Evolutionary conservation across 2,329 filamentous ascomycete species (phyloP).

Genomic region (Calonectria henricotiae): DNA sequence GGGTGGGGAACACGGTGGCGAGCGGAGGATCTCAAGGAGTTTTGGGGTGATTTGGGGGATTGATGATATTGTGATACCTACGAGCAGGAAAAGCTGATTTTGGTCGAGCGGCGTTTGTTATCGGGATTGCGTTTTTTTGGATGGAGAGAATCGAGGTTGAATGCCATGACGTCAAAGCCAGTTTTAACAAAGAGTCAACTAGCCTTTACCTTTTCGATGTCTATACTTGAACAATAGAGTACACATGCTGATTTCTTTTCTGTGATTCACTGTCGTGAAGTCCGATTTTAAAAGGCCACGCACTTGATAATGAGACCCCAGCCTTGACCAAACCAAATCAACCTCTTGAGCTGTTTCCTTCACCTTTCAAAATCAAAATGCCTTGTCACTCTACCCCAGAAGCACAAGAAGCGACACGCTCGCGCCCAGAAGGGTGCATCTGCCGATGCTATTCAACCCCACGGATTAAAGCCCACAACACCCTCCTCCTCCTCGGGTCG

Average conservation of each 20-base stretch:
- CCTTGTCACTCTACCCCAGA: not conserved
- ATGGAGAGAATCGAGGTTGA: not conserved
- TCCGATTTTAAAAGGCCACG: too few relatives aligned
- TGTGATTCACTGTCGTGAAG: not conserved
- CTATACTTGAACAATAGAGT: not conserved
- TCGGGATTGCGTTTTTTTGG: not conserved
- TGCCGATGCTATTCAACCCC: constrained; percentile 1
- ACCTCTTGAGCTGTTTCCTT: not conserved
- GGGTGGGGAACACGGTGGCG: constrained; percentile 71
- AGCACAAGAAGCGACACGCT: not conserved
- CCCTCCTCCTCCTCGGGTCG: not conserved
- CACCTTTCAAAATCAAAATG: not conserved
- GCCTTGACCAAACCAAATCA: not conserved
- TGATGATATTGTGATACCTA: constrained; percentile 35
- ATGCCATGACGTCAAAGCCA: not conserved
- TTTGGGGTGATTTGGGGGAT: constrained; percentile 64
- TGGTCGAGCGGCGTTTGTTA: not conserved
- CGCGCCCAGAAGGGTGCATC: not conserved
- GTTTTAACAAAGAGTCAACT: not conserved
- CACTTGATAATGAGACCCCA: not conserved
- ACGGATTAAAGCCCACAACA: not conserved
- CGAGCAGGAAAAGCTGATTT: not conserved
- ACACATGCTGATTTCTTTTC: not conserved
- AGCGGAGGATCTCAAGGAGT: constrained; percentile 67
- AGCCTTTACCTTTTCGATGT: not conserved